A percentile compares a stretch with the other conserved stretches of the same genome.
phyloP scores from a whole-genome alignment of 331 rosid genomes.

The Rosa hybrid region DNA sequence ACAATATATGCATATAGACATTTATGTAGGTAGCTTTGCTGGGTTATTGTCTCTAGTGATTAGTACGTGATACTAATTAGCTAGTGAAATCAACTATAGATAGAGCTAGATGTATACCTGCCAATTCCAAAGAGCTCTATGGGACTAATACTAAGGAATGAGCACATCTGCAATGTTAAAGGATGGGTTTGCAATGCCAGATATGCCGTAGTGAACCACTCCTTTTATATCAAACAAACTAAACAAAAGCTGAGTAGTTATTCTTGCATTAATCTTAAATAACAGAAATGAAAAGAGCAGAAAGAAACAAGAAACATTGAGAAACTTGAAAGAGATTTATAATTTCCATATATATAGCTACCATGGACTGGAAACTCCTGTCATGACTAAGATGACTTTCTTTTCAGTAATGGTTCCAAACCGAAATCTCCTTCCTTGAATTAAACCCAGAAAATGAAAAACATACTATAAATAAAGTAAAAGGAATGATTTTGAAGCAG shows the following conservation, averaged over 20 bases:
- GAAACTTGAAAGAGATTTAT: not conserved
- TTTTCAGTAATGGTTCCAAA: slow-evolving; percentile 52
- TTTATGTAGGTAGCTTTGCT: not conserved
- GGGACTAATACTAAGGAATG: slow-evolving; percentile 57
- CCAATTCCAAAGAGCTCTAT: slow-evolving; percentile 61
- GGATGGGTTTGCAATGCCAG: slow-evolving; percentile 56
- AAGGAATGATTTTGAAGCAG: not conserved
- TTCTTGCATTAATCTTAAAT: slow-evolving; percentile 54
- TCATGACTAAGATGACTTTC: slow-evolving; percentile 56
- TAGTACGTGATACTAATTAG: not conserved
- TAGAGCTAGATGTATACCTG: slow-evolving; percentile 40
- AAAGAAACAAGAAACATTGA: too few relatives aligned
- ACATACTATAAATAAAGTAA: not conserved
- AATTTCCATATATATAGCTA: not conserved
- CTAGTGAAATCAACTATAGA: slow-evolving; percentile 26
- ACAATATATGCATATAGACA: not conserved
- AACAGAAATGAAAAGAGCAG: not conserved
- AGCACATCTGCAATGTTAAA: slow-evolving; percentile 59
- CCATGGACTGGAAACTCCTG: slow-evolving; percentile 40
- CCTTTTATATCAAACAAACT: slow-evolving; percentile 52
- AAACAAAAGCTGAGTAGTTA: slow-evolving; percentile 52
- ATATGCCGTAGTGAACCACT: slow-evolving; percentile 59
- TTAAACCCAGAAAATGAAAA: not conserved
- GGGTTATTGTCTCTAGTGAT: not conserved
- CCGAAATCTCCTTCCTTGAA: slow-evolving; percentile 46